phyloP scores from a whole-genome alignment of 73 alveolate genomes.

The Chromera velia region DNA sequence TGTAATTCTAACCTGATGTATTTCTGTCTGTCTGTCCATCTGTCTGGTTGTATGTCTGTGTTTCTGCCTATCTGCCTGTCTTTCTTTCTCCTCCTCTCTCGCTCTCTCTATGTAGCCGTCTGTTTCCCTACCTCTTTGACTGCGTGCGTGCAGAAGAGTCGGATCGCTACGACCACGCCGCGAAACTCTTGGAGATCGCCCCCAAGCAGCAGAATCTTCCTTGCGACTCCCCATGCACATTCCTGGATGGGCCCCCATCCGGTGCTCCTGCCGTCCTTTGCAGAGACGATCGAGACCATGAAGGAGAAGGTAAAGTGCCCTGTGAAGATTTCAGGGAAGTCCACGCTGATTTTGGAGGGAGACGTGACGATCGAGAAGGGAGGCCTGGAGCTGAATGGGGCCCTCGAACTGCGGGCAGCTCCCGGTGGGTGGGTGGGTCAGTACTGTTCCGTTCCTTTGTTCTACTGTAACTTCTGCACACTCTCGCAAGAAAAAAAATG shows the following conservation, averaged over 20 bases:
- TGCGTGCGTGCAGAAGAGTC: conserved; percentile 20
- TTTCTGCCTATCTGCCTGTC: no score
- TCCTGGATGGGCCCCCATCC: background rate
- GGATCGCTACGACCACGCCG: conserved; percentile 1
- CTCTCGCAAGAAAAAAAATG: no score
- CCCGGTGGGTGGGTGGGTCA: background rate
- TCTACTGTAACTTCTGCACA: no score
- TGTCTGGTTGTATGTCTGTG: no score
- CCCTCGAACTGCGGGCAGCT: background rate
- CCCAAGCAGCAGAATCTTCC: conserved; percentile 10
- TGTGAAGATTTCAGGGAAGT: conserved; percentile 6
- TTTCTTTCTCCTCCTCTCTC: no score
- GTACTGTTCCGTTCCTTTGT: no score
- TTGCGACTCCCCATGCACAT: background rate
- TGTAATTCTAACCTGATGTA: no score
- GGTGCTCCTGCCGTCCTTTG: conserved; percentile 33
- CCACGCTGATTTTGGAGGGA: conserved; percentile 29
- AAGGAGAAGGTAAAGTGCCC: conserved; percentile 8
- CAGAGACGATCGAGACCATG: conserved; percentile 11
- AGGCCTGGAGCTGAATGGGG: background rate
- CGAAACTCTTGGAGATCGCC: conserved; percentile 8
- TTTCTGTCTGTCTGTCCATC: no score
- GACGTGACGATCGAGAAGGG: conserved; percentile 3
- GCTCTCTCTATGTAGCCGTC: no score
- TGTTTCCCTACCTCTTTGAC: conserved; percentile 7